Evolutionary conservation across 1,139 yeast species (phyloP).

Genomic region (Geotrichum siamense): DNA sequence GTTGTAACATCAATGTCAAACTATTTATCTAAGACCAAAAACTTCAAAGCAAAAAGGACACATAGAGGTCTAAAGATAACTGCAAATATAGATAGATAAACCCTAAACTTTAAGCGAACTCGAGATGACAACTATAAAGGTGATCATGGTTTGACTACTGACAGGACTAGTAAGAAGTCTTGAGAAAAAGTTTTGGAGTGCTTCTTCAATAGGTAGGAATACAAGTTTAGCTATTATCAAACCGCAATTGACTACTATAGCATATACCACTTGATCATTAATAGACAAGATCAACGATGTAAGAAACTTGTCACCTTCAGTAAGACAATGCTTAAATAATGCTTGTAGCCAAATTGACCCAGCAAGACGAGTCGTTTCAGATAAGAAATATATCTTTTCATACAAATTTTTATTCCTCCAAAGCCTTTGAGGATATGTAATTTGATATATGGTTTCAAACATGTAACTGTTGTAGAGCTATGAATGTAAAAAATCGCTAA

Average conservation of each 20-base stretch:
- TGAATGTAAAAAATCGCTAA: conserved; percentile 33
- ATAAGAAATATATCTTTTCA: conserved; percentile 25
- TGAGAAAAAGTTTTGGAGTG: conserved; percentile 59
- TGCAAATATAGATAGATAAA: conserved; percentile 47
- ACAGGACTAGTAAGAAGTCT: conserved; percentile 13
- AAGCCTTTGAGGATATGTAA: conserved; percentile 18
- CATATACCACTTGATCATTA: conserved; percentile 85
- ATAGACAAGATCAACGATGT: conserved; percentile 64
- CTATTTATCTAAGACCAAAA: conserved; percentile 52
- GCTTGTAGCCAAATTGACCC: conserved; percentile 61
- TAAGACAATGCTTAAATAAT: conserved; percentile 74
- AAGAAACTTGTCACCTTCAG: conserved; percentile 84
- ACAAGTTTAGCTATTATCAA: conserved; percentile 76
- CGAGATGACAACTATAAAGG: conserved; percentile 43
- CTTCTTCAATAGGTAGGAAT: conserved; percentile 87
- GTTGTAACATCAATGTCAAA: conserved; percentile 45
- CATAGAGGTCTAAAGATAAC: conserved; percentile 53
- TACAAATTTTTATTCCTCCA: conserved; percentile 15
- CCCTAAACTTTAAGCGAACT: conserved; percentile 45
- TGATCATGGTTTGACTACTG: conserved; percentile 33
- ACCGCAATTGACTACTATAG: conserved; percentile 82
- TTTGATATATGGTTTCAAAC: conserved; percentile 15
- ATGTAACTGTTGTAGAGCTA: conserved; percentile 14
- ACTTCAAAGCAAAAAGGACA: conserved; percentile 43
- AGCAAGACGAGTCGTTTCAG: conserved; percentile 30